phyloP scores from a whole-genome alignment of 441 rosid species.

The Erodium chrysanthum region DNA sequence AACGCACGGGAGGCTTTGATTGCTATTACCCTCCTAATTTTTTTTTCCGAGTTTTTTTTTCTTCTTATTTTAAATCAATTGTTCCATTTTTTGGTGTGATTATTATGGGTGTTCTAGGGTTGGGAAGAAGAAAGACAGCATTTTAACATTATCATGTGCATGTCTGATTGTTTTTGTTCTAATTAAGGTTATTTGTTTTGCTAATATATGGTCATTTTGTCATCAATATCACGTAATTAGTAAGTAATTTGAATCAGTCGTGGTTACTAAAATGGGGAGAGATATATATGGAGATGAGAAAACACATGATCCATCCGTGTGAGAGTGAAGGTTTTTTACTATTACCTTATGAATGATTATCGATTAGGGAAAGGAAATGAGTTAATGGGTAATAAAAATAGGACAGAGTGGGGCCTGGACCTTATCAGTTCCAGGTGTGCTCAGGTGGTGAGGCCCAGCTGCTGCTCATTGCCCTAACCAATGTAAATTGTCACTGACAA shows the following conservation, averaged over 20 bases:
- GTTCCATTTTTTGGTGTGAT: conserved; percentile 27
- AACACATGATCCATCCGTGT: conserved; percentile 5
- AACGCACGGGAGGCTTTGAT: neutral
- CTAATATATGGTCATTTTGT: too few species aligned
- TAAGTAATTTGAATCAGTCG: too few species aligned
- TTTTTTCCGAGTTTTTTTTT: neutral
- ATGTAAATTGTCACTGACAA: conserved; percentile 57
- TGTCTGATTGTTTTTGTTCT: neutral
- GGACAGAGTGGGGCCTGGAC: conserved; percentile 25
- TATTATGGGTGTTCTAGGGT: conserved; percentile 27
- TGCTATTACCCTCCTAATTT: neutral
- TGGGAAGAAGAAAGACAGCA: conserved; percentile 16
- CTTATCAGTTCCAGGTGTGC: conserved; percentile 57
- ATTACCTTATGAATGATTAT: conserved; percentile 35
- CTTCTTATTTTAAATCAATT: neutral
- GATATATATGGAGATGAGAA: too few species aligned
- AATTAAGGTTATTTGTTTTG: too few species aligned
- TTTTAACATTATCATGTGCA: neutral
- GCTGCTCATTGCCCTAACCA: conserved; percentile 49
- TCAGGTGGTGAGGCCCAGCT: conserved; percentile 51
- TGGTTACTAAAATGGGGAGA: too few species aligned
- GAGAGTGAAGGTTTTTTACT: conserved; percentile 28
- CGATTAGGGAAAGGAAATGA: neutral
- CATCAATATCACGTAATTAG: too few species aligned
- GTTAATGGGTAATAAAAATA: conserved; percentile 7